Percentiles rank a stretch among this genome's conserved stretches.
phyloP scores from a whole-genome alignment of 257 asterid genomes.

The Knoxia roxburghii region DNA sequence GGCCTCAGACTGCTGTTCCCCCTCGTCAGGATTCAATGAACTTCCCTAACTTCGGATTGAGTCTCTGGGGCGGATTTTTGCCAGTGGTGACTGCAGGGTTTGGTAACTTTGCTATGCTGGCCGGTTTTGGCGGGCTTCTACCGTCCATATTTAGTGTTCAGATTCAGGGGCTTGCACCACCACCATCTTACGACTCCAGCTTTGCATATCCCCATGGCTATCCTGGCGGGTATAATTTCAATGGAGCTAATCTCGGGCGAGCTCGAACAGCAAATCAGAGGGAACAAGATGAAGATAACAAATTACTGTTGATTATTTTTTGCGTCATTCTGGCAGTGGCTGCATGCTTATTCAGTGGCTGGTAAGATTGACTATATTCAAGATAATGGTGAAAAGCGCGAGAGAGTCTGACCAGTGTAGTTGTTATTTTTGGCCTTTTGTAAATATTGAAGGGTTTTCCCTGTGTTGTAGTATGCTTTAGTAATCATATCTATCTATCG shows the following conservation, averaged over 20 bases:
- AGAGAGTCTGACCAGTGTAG: not conserved
- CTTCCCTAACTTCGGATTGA: slow-evolving; percentile 27
- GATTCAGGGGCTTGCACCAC: slow-evolving; percentile 33
- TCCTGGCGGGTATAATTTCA: slow-evolving; percentile 23
- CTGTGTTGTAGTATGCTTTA: no score
- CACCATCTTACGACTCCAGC: slow-evolving; percentile 22
- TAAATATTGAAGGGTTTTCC: slow-evolving; percentile 7
- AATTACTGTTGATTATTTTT: slow-evolving; percentile 39
- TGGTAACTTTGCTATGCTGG: slow-evolving; percentile 44
- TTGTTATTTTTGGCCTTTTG: not conserved
- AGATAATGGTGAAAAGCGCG: not conserved
- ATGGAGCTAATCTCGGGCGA: slow-evolving; percentile 16
- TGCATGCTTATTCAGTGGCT: not conserved
- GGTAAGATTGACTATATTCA: not conserved
- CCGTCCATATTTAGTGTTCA: slow-evolving; percentile 47
- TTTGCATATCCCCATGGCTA: slow-evolving; percentile 36
- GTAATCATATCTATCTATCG: no score
- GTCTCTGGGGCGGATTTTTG: slow-evolving; percentile 55
- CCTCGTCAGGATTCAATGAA: slow-evolving; percentile 29
- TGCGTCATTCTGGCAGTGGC: slow-evolving; percentile 35
- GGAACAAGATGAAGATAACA: slow-evolving; percentile 41
- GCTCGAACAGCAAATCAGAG: slow-evolving; percentile 23
- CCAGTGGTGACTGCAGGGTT: slow-evolving; percentile 51
- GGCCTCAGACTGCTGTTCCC: slow-evolving; percentile 45
- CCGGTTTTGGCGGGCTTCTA: slow-evolving; percentile 56